Conservation (phyloP, 176 grass and related monocot species). For the Neostapfia colusana region DNA sequence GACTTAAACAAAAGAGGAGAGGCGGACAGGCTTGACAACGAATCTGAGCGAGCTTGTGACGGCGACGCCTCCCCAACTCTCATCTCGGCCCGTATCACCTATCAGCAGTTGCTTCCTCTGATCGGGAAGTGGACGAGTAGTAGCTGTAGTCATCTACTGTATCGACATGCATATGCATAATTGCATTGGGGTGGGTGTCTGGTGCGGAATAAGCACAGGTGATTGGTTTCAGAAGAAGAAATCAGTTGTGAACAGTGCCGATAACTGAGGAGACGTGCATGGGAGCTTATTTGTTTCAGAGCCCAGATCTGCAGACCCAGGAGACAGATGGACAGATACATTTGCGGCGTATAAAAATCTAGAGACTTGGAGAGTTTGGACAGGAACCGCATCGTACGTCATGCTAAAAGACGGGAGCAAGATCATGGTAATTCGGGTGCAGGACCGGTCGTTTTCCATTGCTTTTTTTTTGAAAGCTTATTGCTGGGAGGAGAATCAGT, state of each 20-base stretch:
- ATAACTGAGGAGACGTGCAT: neutral
- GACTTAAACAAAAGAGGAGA: slow-evolving; percentile 27
- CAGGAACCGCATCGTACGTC: neutral
- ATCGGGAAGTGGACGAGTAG: slow-evolving; percentile 38
- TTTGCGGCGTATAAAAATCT: neutral
- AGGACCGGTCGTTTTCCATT: slow-evolving; percentile 23
- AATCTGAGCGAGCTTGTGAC: slow-evolving; percentile 28
- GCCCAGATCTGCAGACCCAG: neutral
- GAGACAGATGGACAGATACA: neutral
- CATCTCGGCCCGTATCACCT: slow-evolving; percentile 1
- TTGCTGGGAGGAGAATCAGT: slow-evolving; percentile 25
- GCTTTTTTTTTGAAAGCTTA: no score
- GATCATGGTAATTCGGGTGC: slow-evolving; percentile 42
- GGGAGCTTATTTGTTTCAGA: neutral
- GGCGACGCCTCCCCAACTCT: slow-evolving; percentile 54
- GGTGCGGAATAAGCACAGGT: neutral
- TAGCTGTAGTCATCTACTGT: neutral
- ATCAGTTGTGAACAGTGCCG: neutral
- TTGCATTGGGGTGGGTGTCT: slow-evolving; percentile 22
- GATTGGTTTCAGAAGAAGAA: neutral
- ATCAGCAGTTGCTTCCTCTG: slow-evolving; percentile 33
- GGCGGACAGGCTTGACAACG: slow-evolving; percentile 1
- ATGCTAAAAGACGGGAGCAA: slow-evolving; percentile 17
- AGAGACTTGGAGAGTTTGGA: slow-evolving; percentile 16
- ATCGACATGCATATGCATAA: neutral